These are phyloP conservation scores for Xylariaceae sp. DNA, from an alignment of 2,329 filamentous ascomycete species.

Conservation along the genomic window DNA sequence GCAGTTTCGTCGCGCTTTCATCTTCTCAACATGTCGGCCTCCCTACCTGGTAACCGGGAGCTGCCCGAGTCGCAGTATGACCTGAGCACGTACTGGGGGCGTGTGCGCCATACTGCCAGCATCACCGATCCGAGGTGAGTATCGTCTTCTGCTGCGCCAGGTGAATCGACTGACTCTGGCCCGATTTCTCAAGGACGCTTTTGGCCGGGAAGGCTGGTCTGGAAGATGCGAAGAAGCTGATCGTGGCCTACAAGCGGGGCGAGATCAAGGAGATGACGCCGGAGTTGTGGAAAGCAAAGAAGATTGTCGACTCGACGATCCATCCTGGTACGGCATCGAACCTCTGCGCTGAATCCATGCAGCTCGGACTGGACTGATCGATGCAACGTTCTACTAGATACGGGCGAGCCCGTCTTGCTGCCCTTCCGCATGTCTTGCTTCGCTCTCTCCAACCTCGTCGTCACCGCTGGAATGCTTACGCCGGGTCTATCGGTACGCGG, in stretches of 20 bases:
- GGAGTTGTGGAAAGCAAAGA: slow-evolving; percentile 92
- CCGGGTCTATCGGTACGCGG: slow-evolving; percentile 66
- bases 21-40: slow-evolving; percentile 53
- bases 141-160: slow-evolving; percentile 18
- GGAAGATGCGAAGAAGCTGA: slow-evolving; percentile 76
- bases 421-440: slow-evolving; percentile 98
- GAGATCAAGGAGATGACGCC: slow-evolving; percentile 75
- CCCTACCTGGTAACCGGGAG: slow-evolving; percentile 65
- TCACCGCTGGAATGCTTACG: slow-evolving; percentile 95
- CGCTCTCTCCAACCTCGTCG: slow-evolving; percentile 86
- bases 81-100: slow-evolving; percentile 87
- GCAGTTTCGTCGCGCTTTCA: slow-evolving; percentile 8
- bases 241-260: slow-evolving; percentile 83
- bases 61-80: slow-evolving; percentile 90
- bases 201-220: slow-evolving; percentile 73
- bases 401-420: slow-evolving; percentile 82
- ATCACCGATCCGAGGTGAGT: slow-evolving; percentile 93
- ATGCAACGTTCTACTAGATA: slow-evolving; percentile 54
- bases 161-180: slow-evolving; percentile 15
- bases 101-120: slow-evolving; percentile 82
- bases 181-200: slow-evolving; percentile 61
- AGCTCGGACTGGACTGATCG: slow-evolving; percentile 13
- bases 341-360: not conserved
- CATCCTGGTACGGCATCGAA: slow-evolving; percentile 67
- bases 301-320: slow-evolving; percentile 91